Conservation (phyloP, 2,329 filamentous ascomycete genomes). For the Penicillium sp. region DNA sequence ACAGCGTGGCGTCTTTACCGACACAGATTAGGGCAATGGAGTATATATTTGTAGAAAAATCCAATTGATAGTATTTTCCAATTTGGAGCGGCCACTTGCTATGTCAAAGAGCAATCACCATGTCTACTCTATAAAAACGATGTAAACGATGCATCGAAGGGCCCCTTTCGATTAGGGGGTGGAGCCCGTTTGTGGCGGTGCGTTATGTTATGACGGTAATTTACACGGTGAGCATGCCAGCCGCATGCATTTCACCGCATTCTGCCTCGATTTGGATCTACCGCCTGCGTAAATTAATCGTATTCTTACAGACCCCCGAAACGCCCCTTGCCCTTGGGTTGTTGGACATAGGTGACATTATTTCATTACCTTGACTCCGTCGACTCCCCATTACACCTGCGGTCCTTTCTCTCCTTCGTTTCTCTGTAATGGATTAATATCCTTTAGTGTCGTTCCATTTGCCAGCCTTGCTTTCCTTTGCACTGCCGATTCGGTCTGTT, state of each 20-base stretch:
- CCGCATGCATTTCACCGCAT: not conserved
- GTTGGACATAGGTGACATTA: conserved; percentile 19
- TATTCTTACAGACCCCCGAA: conserved; percentile 7
- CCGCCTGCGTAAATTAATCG: conserved; percentile 20
- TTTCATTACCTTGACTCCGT: conserved; percentile 6
- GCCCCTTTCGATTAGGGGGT: conserved; percentile 25
- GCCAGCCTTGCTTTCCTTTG: conserved; percentile 14
- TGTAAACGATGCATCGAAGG: not conserved
- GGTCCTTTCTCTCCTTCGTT: conserved; percentile 2
- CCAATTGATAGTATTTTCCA: not conserved
- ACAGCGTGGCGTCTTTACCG: conserved; percentile 4
- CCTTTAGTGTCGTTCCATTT: conserved; percentile 10
- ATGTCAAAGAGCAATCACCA: not conserved
- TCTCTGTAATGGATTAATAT: conserved; percentile 19
- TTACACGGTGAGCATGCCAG: not conserved
- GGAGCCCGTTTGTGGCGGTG: conserved; percentile 25
- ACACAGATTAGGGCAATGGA: too few species aligned
- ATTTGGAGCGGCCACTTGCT: not conserved
- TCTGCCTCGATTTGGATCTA: conserved; percentile 5
- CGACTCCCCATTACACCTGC: conserved; percentile 4
- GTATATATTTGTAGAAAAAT: not conserved
- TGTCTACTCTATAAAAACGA: not conserved
- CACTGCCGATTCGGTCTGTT: not conserved
- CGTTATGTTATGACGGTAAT: conserved; percentile 18
- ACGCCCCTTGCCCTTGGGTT: conserved; percentile 17